Base-by-base conservation (phyloP, 2,329 filamentous ascomycete species). In the Pseudogymnoascus sp. region DNA sequence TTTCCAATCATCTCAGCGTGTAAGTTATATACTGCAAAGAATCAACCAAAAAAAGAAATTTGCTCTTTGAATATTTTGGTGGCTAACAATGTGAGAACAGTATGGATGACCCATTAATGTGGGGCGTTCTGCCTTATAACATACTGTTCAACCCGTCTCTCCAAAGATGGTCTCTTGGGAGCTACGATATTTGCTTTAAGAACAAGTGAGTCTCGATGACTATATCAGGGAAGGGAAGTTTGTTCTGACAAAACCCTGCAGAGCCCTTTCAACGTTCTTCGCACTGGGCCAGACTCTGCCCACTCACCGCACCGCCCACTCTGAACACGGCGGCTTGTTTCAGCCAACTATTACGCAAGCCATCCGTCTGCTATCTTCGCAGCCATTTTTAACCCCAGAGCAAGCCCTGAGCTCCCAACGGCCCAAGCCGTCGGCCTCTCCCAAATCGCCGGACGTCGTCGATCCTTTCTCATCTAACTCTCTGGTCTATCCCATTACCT, bases 161-260 rank as follows among this genome's bases (percentile, higher is more conserved):
- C 71, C 81, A 92, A 70, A 85, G 94, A 72, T 97, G 92, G 91
- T 86, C 87, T 8, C 82, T 99, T 60, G 94, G 90, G 22, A 95
- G 92, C 69, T 90, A 97, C 73, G 94, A 99, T 74, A 92, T 99
- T 63, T 97, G 92, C 76, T 99, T 95, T 74, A 87, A 87, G 69
- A 93, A 90, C 71, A 87, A 85, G 90, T 94, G 76, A 64, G 79
- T 67, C n/a, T 59, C 63, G 41, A 43, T 54, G 39, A 41, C 50
- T 30, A 18, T 22, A 30, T 14, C 4, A 20, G 60, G 25, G 38
- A 4, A 6, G 22, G 38, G 37, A 58, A 18, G n/a, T 18, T 9
- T 54, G 30, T 54, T 20, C 28, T 33, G 28, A 54, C 62, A 35
- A 30, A 14, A n/a, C 28, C 36, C 14, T 25, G 7, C 67, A 93